Conservation (phyloP, 495 filamentous ascomycete genomes). For the Halenospora varia region DNA sequence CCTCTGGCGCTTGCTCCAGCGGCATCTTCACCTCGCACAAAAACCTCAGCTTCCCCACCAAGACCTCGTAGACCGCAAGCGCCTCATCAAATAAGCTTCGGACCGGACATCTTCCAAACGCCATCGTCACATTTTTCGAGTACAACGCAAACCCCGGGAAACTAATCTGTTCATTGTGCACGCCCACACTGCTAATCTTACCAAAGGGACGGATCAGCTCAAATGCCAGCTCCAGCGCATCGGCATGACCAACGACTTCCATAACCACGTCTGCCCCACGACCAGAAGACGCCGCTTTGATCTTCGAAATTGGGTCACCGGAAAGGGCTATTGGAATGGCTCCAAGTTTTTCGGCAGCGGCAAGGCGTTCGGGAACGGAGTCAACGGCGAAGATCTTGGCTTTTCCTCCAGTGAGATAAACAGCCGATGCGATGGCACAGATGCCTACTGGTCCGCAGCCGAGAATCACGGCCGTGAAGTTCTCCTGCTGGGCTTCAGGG, state of each 20-base stretch:
- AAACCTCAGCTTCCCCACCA: background rate
- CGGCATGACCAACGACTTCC: constrained; percentile 79
- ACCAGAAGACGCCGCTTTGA: constrained; percentile 71
- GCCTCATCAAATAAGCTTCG: background rate
- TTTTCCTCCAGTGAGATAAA: constrained; percentile 70
- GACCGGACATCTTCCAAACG: background rate
- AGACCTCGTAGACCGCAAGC: background rate
- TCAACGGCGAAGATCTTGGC: constrained; percentile 84
- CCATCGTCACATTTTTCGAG: background rate
- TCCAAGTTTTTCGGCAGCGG: constrained; percentile 68
- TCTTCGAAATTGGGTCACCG: constrained; percentile 61
- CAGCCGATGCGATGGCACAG: constrained; percentile 78
- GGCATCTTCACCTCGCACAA: background rate
- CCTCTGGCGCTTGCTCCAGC: background rate
- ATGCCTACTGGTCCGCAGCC: constrained; percentile 86
- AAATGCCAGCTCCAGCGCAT: constrained; percentile 28
- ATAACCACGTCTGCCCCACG: constrained; percentile 86
- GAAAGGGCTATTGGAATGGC: constrained; percentile 82
- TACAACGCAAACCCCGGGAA: background rate
- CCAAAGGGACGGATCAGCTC: background rate
- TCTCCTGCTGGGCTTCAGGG: constrained; percentile 53
- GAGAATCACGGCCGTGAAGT: constrained; percentile 71
- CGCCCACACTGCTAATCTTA: background rate
- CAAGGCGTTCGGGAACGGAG: constrained; percentile 68
- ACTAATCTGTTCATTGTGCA: background rate